phyloP scores from a whole-genome alignment of 805 yeast species.

The Maudiozyma serrabonitensis region DNA sequence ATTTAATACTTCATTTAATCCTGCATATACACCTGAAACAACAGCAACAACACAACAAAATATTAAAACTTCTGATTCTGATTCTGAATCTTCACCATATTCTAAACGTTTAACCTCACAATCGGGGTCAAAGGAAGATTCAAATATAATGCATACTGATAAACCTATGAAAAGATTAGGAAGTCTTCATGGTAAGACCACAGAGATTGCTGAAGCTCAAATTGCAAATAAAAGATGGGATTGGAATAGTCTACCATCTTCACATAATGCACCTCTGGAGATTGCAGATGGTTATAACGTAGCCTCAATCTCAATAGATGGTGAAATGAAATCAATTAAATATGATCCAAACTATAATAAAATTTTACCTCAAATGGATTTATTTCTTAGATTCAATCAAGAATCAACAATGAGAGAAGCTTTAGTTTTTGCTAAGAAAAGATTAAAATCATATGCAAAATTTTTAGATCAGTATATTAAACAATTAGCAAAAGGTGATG shows the following conservation, averaged over 20 bases:
- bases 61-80: no score
- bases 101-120: no score
- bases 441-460: constrained; percentile 11
- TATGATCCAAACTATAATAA: constrained; percentile 22
- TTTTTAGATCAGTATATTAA: background rate
- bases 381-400: constrained; percentile 20
- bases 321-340: constrained; percentile 16
- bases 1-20: background rate
- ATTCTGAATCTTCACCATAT: no score
- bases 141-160: background rate
- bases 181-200: background rate
- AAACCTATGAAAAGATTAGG: background rate
- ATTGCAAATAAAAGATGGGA: constrained; percentile 12
- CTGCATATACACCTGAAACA: no score
- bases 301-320: constrained; percentile 15
- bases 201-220: background rate
- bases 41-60: no score
- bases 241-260: constrained; percentile 21
- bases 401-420: constrained; percentile 16
- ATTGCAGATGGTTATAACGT: constrained; percentile 13
- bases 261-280: constrained; percentile 11
- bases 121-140: no score
- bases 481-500: background rate
- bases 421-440: constrained; percentile 11
- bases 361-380: constrained; percentile 16